These are phyloP conservation scores for Cenchrus purpureus DNA, from an alignment of 176 grass and related monocot genomes.

Conservation along the genomic window DNA sequence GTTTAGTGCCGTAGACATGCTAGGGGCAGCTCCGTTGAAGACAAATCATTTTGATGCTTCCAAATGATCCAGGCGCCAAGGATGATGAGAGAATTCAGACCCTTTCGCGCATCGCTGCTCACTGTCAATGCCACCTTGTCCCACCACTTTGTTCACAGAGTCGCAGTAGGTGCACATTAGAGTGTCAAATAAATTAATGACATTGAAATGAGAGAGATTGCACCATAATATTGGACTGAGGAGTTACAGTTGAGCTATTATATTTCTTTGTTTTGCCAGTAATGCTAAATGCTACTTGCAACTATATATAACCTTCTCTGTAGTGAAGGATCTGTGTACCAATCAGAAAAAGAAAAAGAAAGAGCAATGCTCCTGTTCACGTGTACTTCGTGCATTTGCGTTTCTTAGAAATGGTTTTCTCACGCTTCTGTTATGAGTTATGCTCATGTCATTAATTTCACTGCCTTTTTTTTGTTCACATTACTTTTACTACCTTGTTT, in stretches of 20 bases:
- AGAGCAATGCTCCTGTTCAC: not conserved
- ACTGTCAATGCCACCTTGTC: no score
- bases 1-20: no score
- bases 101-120: no score
- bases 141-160: no score
- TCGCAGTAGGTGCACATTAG: not conserved
- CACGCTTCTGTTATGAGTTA: not conserved
- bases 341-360: not conserved
- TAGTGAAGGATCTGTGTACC: not conserved
- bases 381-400: conserved; percentile 1
- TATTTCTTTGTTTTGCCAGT: not conserved
- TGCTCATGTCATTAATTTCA: conserved; percentile 24
- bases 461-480: not conserved
- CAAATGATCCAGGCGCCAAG: no score
- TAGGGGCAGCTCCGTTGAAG: no score
- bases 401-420: conserved; percentile 7
- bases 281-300: conserved; percentile 26
- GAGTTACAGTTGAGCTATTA: not conserved
- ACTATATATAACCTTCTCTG: not conserved
- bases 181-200: not conserved
- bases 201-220: not conserved
- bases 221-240: conserved; percentile 25
- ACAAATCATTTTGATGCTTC: no score
- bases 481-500: not conserved
- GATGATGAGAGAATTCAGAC: no score